phyloP scores from a whole-genome alignment of 2,329 filamentous ascomycete genomes.

The Apiospora malaysiana region DNA sequence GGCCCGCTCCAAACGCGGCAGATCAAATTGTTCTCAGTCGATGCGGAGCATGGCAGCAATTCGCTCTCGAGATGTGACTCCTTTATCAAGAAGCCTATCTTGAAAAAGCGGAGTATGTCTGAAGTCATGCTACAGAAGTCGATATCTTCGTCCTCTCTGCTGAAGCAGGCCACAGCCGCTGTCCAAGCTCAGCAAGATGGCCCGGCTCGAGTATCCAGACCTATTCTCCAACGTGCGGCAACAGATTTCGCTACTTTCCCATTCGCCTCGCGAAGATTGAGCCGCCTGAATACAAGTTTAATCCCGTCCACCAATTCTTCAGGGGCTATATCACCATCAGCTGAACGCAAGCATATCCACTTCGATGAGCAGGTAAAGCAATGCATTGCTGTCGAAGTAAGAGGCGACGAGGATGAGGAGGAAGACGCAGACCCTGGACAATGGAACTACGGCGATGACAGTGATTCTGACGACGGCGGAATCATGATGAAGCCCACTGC shows the following conservation, averaged over 20 bases:
- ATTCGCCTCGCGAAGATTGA: conserved; percentile 66
- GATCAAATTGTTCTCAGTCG: conserved; percentile 56
- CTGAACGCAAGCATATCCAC: conserved; percentile 84
- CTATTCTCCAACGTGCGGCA: conserved; percentile 64
- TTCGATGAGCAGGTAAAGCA: conserved; percentile 97
- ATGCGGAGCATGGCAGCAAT: conserved; percentile 47
- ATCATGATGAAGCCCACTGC: conserved; percentile 80
- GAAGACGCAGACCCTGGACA: conserved; percentile 57
- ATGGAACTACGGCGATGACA: conserved; percentile 55
- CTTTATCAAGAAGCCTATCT: conserved; percentile 85
- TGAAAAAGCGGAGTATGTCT: conserved; percentile 97
- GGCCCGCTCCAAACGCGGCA: conserved; percentile 83
- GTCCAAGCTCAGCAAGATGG: conserved; percentile 79
- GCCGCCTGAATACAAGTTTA: conserved; percentile 67
- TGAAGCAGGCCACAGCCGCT: conserved; percentile 87
- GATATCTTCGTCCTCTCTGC: conserved; percentile 82
- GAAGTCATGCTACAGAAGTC: conserved; percentile 93
- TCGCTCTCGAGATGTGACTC: conserved; percentile 63
- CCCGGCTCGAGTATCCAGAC: conserved; percentile 52
- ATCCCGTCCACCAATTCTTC: conserved; percentile 74
- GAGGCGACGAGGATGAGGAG: conserved; percentile 77
- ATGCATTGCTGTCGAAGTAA: conserved; percentile 90
- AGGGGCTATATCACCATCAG: conserved; percentile 66
- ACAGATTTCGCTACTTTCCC: conserved; percentile 74
- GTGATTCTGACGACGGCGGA: conserved; percentile 76